A percentile compares a stretch with the other conserved stretches of the same genome.
phyloP scores from a whole-genome alignment of 768 basidiomycete genomes.

The Phanerodontia chrysosporium region DNA sequence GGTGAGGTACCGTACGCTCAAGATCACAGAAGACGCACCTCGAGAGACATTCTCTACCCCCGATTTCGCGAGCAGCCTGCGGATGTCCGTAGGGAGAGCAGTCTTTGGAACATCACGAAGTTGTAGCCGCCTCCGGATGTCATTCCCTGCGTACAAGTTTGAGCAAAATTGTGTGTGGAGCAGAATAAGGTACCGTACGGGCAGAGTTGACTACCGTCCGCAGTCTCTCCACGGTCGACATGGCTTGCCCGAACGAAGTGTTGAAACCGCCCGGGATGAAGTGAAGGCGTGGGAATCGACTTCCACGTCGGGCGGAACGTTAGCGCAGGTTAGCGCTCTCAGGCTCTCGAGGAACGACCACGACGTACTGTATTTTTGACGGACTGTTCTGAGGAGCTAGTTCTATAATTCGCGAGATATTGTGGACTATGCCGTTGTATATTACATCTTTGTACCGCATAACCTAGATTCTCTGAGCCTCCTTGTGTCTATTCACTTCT shows the following conservation, averaged over 20 bases:
- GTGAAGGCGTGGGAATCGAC: not conserved
- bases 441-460: no score
- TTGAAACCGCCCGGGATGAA: not conserved
- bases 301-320: no score
- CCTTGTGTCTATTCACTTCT: no score
- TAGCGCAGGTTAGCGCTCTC: no score
- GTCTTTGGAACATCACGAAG: constrained; percentile 48
- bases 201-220: not conserved
- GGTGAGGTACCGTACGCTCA: not conserved
- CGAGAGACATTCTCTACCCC: constrained; percentile 21
- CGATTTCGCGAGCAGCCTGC: constrained; percentile 32
- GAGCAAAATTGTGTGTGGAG: no score
- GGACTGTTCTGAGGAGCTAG: no score
- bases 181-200: no score
- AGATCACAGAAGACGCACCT: constrained; percentile 16
- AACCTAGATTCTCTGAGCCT: no score
- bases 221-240: not conserved
- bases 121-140: constrained; percentile 11
- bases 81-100: constrained; percentile 52
- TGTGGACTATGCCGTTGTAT: no score
- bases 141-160: not conserved
- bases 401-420: no score
- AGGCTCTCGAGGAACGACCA: no score
- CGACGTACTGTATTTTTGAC: no score
- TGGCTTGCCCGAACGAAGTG: not conserved